These are phyloP conservation scores for Chaetothyriales sp. DNA, from an alignment of 2,329 filamentous ascomycete genomes.

Conservation along the genomic window DNA sequence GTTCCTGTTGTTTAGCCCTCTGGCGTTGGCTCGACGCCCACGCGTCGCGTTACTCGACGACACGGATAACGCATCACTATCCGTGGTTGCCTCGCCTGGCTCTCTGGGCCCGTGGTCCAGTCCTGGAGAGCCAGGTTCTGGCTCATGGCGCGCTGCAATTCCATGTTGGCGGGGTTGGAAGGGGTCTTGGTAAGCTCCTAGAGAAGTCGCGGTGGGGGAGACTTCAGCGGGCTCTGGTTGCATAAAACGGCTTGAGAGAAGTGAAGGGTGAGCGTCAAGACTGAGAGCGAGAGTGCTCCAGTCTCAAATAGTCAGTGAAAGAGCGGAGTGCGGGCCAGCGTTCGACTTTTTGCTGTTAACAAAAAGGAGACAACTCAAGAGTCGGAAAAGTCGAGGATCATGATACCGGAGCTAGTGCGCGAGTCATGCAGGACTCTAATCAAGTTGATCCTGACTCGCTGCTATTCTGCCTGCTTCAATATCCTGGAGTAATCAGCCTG, in stretches of 20 bases:
- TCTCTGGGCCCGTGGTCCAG: conserved; percentile 26
- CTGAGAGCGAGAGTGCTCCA: conserved; percentile 43
- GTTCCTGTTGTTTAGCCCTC: conserved; percentile 19
- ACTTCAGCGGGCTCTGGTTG: conserved; percentile 43
- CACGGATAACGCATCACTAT: conserved; percentile 17
- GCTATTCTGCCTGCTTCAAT: background rate
- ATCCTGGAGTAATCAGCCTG: background rate
- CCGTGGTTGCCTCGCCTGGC: conserved; percentile 15
- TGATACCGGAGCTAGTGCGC: background rate
- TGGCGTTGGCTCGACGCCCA: conserved; percentile 13
- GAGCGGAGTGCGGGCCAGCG: background rate
- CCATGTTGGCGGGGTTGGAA: conserved; percentile 42
- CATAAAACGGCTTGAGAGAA: conserved; percentile 43
- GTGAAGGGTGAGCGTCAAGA: conserved; percentile 26
- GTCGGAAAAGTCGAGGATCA: background rate
- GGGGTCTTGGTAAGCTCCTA: conserved; percentile 22
- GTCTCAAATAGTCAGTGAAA: conserved; percentile 23
- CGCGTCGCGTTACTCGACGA: conserved; percentile 15
- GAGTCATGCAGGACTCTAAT: background rate
- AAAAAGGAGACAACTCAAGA: background rate
- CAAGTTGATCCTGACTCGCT: background rate
- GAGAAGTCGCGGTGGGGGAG: conserved; percentile 30
- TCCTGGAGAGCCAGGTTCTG: conserved; percentile 26
- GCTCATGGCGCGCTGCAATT: conserved; percentile 31
- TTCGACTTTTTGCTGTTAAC: background rate